phyloP scores from a whole-genome alignment of 108 stramenopile genomes.

The Thalassiosira profunda region DNA sequence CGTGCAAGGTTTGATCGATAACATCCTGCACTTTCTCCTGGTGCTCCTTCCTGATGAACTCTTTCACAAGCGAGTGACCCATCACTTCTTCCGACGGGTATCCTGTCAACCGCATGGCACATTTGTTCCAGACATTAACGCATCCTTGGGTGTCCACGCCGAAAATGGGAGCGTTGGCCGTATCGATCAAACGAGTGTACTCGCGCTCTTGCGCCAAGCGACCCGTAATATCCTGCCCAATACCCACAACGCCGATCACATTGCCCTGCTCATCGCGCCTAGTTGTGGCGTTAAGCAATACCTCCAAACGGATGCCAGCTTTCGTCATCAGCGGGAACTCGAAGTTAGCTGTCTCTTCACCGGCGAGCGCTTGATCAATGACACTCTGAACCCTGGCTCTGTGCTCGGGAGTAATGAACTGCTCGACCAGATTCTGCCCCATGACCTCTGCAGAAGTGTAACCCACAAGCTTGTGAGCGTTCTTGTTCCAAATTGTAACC shows the following conservation, averaged over 20 bases:
- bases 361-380: constrained; percentile 45
- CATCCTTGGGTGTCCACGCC: constrained; percentile 46
- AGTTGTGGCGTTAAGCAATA: constrained; percentile 80
- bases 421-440: constrained; percentile 33
- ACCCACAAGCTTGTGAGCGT: constrained; percentile 71
- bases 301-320: constrained; percentile 31
- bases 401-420: constrained; percentile 42
- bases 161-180: constrained; percentile 56
- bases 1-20: constrained; percentile 49
- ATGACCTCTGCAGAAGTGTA: constrained; percentile 70
- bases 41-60: constrained; percentile 44
- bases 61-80: constrained; percentile 39
- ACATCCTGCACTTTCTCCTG: constrained; percentile 47
- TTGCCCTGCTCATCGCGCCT: constrained; percentile 64
- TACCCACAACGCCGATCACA: constrained; percentile 73
- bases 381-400: constrained; percentile 28
- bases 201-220: constrained; percentile 49
- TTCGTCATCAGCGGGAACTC: constrained; percentile 78
- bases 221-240: constrained; percentile 56
- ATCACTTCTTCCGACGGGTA: constrained; percentile 45
- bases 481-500: constrained; percentile 69
- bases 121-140: constrained; percentile 45
- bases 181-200: constrained; percentile 42
- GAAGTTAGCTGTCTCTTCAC: constrained; percentile 78
- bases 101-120: constrained; percentile 32